These are phyloP conservation scores for Leccinum sublutescens DNA, from an alignment of 768 basidiomycete genomes.

Conservation along the genomic window DNA sequence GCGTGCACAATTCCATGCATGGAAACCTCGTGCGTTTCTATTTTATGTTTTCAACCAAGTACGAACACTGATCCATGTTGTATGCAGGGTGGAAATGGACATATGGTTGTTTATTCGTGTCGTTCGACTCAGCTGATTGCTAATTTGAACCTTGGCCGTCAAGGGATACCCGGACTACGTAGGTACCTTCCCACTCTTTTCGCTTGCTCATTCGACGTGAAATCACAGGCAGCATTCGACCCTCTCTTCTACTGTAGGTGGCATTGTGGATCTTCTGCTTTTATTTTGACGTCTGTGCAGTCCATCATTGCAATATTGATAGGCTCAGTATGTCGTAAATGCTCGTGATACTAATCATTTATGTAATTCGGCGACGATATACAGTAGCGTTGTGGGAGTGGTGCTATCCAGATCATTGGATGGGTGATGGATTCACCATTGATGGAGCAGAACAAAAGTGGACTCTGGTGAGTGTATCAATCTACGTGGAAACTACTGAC, in stretches of 20 bases:
- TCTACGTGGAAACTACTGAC: neutral
- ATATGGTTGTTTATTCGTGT: constrained; percentile 23
- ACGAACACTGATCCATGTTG: neutral
- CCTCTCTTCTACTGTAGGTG: constrained; percentile 27
- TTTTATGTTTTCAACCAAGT: neutral
- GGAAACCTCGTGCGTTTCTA: constrained; percentile 14
- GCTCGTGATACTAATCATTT: neutral
- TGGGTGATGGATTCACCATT: constrained; percentile 22
- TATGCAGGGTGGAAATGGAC: constrained; percentile 25
- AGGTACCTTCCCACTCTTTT: neutral
- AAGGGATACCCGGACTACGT: constrained; percentile 26
- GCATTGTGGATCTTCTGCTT: neutral
- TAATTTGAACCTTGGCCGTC: neutral
- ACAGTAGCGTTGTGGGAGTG: constrained; percentile 32
- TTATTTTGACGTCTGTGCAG: constrained; percentile 4
- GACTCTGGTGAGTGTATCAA: constrained; percentile 21
- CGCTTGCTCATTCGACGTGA: neutral
- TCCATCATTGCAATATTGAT: constrained; percentile 27
- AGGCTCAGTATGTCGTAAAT: constrained; percentile 14
- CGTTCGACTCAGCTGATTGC: neutral
- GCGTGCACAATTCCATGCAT: constrained; percentile 22
- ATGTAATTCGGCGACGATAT: neutral
- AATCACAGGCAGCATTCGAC: constrained; percentile 22
- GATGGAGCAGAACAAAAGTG: constrained; percentile 14
- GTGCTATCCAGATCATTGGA: constrained; percentile 30